Base-by-base conservation (phyloP, 371 early-diverging fungal species). In the Mortierella sp. region DNA sequence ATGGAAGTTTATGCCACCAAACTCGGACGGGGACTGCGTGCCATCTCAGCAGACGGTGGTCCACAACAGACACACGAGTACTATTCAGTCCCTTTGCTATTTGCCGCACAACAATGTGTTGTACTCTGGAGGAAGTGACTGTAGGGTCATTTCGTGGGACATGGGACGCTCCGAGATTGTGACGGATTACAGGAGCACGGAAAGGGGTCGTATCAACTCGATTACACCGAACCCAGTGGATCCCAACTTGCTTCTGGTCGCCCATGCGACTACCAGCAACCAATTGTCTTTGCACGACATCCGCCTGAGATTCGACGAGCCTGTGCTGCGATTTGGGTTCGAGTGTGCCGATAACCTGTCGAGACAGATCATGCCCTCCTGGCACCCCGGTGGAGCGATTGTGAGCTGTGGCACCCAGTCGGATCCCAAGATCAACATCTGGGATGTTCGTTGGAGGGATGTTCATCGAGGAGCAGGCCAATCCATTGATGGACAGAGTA, bases 401-500 rank as follows among this genome's bases (percentile, higher is more conserved):
- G 74, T 81, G 24, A 81, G 82, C 43, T 43, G 82, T 43, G 82
- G 82, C 0, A 81, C 70, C 52, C 74, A 77, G 45, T 65, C 67
- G 5, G 82, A 74, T 2, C 43, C 82, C 40, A 81, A 81, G 53
- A 81, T 81, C 72, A 73, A 81, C 64, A 69, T 81, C 40, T 81
- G 82, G 82, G 82, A 81, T 61, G 68, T 81, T 26, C 82, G 82
- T 19, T 81, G 82, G 82, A 65, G 63, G 71, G 77, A 81, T 43
- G 77, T 77, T 11, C 73, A 73, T 9, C 82, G 82, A 13, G 82
- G 82, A 0, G 68, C 77, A 22, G 78, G 82, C 8, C 82, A 81
- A 48, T 74, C 77, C 8, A 73, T 81, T 14, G 68, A 73, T 66
- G 71, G 74, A 6, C 82, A 77, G 50, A 69, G 71, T 74, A 77